phyloP scores from a whole-genome alignment of 805 yeast genomes.

The Candida odintsovae region DNA sequence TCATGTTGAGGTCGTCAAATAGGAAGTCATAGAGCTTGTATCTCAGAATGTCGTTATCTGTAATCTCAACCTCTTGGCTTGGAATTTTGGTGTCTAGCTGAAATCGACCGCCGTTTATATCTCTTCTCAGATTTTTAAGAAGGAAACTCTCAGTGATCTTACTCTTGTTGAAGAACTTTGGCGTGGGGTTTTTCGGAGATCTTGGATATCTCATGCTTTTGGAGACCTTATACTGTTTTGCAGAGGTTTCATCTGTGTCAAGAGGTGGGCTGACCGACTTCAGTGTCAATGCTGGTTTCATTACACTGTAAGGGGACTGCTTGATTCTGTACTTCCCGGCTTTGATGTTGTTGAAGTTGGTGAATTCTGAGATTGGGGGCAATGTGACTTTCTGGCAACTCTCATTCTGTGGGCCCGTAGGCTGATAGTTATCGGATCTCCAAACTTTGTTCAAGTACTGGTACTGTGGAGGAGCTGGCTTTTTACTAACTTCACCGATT shows the following conservation, averaged over 20 bases:
- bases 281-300: not conserved
- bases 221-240: not conserved
- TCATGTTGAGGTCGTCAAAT: conserved; percentile 9
- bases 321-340: not conserved
- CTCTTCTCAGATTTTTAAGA: not conserved
- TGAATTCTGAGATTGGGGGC: conserved; percentile 8
- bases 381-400: conserved; percentile 2
- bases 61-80: conserved; percentile 2
- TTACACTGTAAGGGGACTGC: not conserved
- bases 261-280: not conserved
- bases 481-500: not conserved
- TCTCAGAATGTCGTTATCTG: conserved; percentile 8
- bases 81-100: conserved; percentile 1
- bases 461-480: not conserved
- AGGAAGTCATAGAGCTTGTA: conserved; percentile 16
- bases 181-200: not conserved
- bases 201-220: not conserved
- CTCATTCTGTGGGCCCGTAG: not conserved
- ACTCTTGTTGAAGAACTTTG: not conserved
- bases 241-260: not conserved
- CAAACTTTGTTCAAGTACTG: not conserved
- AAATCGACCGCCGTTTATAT: not conserved
- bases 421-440: not conserved
- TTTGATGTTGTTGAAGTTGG: conserved; percentile 1
- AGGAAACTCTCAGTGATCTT: not conserved